Conservation (phyloP, 192 early-diverging fungal species). For the Coemansia sp. region DNA sequence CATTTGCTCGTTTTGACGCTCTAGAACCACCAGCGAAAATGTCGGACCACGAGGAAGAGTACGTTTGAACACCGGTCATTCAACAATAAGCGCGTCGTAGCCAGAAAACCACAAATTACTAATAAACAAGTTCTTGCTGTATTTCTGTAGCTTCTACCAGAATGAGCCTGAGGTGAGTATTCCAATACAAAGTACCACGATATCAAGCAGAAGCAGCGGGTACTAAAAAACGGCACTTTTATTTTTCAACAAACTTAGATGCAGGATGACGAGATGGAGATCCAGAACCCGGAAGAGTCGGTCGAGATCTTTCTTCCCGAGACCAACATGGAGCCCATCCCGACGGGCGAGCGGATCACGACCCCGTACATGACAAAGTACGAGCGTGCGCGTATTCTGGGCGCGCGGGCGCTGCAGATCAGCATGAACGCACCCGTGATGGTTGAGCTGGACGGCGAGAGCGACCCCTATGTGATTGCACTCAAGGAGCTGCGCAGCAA, state of each 20-base stretch:
- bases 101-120: too few relatives aligned
- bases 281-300: conserved; percentile 30
- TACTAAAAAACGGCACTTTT: too few relatives aligned
- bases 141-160: conserved; percentile 10
- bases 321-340: conserved; percentile 27
- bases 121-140: background rate
- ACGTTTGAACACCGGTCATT: conserved; percentile 1
- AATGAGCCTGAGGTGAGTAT: conserved; percentile 3
- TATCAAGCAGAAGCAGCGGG: too few relatives aligned
- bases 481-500: conserved; percentile 90
- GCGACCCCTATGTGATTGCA: conserved; percentile 92
- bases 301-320: conserved; percentile 47
- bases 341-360: conserved; percentile 77
- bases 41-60: conserved; percentile 44
- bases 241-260: too few relatives aligned
- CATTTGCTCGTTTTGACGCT: background rate
- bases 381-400: conserved; percentile 86
- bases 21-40: conserved; percentile 9
- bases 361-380: conserved; percentile 99
- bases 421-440: conserved; percentile 99
- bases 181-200: too few relatives aligned
- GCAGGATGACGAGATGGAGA: conserved; percentile 32
- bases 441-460: conserved; percentile 90
- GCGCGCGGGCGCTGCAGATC: conserved; percentile 94
- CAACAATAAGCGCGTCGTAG: too few relatives aligned